phyloP scores from a whole-genome alignment of 2,329 filamentous ascomycete genomes.

The Phyllosticta citribraziliensis region DNA sequence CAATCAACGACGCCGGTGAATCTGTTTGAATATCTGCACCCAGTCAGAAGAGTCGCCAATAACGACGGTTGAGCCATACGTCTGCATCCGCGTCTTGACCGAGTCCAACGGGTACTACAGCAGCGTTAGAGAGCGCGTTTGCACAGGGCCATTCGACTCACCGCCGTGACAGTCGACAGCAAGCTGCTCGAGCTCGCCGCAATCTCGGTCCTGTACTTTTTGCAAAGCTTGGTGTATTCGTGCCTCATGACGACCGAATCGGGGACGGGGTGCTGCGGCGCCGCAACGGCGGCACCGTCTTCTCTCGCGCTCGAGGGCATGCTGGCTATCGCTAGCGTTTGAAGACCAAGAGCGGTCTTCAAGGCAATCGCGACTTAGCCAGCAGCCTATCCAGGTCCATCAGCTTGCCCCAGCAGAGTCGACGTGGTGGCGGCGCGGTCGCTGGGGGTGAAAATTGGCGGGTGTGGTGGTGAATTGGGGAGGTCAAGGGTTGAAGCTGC shows the following conservation, averaged over 20 bases:
- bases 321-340: slow-evolving; percentile 38
- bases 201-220: slow-evolving; percentile 71
- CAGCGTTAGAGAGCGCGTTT: not conserved
- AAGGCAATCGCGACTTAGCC: slow-evolving; percentile 51
- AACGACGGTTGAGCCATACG: slow-evolving; percentile 29
- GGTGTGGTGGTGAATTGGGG: not conserved
- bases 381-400: slow-evolving; percentile 44
- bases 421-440: not conserved
- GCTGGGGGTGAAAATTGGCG: slow-evolving; percentile 1
- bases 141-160: slow-evolving; percentile 22
- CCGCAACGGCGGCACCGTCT: slow-evolving; percentile 25
- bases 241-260: slow-evolving; percentile 2
- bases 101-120: slow-evolving; percentile 69
- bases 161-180: slow-evolving; percentile 66
- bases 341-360: slow-evolving; percentile 45
- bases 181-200: slow-evolving; percentile 68
- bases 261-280: slow-evolving; percentile 1
- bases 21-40: slow-evolving; percentile 42
- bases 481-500: slow-evolving; percentile 6
- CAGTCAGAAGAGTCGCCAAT: not conserved
- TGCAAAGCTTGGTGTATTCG: slow-evolving; percentile 46
- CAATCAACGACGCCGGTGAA: slow-evolving; percentile 67
- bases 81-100: slow-evolving; percentile 84
- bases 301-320: slow-evolving; percentile 33
- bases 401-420: slow-evolving; percentile 29